Evolutionary conservation across 2,329 filamentous ascomycete species (phyloP), one percentile per base, ranked within the genome.

Genomic region (Phymatotrichopsis omnivora): DNA sequence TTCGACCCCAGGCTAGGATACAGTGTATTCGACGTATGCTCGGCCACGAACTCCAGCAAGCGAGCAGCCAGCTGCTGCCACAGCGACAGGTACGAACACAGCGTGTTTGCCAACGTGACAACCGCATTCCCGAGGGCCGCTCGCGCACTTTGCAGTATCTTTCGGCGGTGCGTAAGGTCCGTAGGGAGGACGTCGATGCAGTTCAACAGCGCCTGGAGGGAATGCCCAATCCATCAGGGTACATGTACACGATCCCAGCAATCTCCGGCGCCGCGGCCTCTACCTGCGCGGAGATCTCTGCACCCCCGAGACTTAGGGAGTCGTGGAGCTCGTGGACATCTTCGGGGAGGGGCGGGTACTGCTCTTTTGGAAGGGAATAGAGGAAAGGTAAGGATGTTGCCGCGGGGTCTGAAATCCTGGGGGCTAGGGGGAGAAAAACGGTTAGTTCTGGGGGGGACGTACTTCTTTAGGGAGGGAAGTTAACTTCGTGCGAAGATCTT

Each of bases 171-270:
- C 5, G 53, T 52, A n/a, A 34, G 31, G 19, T 56, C 46, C 19
- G 53, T 52, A 14, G 53, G 53, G 14, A 56, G 42, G 20, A 48
- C 39, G 36, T 56, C 53, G 25, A 56, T 37, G 10, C 11, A 20
- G 7, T 7, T 14, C 12, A 7, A 2, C 10, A 19, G 4, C 36
- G 45, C 42, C 42, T 30, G 39, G 37, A 8, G 53, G 53, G 41
- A n/a, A n/a, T n/a, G n/a, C n/a, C n/a, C n/a, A n/a, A n/a, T n/a
- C n/a, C n/a, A n/a, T n/a, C n/a, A n/a, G n/a, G n/a, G n/a, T n/a
- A n/a, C n/a, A n/a, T n/a, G n/a, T 52, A 54, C 29, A 46, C 45
- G 25, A 56, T 45, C 22, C 36, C 38, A 3, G 40, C 30, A 8
- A 56, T 44, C 8, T 52, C 49, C 5, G 43, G 25, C 12, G 49